Conservation (phyloP, 768 basidiomycete species). For the Coprinellus aureogranulatus region DNA sequence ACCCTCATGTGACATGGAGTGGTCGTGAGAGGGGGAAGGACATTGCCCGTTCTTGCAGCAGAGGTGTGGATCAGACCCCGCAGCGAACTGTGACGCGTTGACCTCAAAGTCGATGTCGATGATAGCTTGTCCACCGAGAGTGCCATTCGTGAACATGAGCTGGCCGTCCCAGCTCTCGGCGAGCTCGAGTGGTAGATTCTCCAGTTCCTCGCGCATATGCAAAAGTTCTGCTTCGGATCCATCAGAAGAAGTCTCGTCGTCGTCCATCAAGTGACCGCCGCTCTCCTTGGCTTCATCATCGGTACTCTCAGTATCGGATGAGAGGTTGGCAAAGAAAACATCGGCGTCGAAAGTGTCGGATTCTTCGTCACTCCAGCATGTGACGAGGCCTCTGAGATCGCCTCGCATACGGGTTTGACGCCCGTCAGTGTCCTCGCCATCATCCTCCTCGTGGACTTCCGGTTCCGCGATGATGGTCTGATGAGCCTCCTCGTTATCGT, state of each 20-base stretch:
- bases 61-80: slow-evolving; percentile 43
- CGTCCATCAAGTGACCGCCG: slow-evolving; percentile 40
- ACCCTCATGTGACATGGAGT: slow-evolving; percentile 22
- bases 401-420: no score
- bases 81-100: slow-evolving; percentile 49
- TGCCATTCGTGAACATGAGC: slow-evolving; percentile 67
- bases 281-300: slow-evolving; percentile 37
- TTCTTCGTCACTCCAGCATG: slow-evolving; percentile 80
- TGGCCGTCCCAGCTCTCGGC: slow-evolving; percentile 75
- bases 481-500: slow-evolving; percentile 39
- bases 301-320: slow-evolving; percentile 24
- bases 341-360: slow-evolving; percentile 74
- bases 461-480: not conserved
- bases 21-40: slow-evolving; percentile 32
- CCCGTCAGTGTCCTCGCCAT: slow-evolving; percentile 35
- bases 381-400: slow-evolving; percentile 61
- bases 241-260: slow-evolving; percentile 35
- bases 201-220: slow-evolving; percentile 28
- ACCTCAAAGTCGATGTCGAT: slow-evolving; percentile 73
- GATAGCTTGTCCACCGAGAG: slow-evolving; percentile 51
- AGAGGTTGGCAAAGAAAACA: slow-evolving; percentile 77
- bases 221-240: slow-evolving; percentile 28
- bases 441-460: slow-evolving; percentile 37
- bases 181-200: slow-evolving; percentile 60
- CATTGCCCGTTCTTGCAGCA: slow-evolving; percentile 1